Conservation (phyloP, 148 eudicot species). For the Nyssa sinensis region DNA sequence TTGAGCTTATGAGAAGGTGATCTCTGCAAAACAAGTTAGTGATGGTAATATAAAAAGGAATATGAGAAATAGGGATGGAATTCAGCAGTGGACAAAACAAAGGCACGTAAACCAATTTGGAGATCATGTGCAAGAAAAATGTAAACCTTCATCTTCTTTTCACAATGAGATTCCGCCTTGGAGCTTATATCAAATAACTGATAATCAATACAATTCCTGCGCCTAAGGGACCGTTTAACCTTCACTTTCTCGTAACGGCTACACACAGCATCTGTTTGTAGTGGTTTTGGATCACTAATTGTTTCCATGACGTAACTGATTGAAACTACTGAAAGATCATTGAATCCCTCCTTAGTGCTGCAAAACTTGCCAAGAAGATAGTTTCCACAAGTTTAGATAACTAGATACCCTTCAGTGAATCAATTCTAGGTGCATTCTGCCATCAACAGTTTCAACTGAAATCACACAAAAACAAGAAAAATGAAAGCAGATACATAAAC, state of each 20-base stretch:
- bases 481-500: not conserved
- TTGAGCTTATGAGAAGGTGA: not conserved
- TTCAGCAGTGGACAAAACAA: not conserved
- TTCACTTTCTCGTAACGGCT: not conserved
- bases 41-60: not conserved
- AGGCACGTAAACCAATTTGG: not conserved
- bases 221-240: slow-evolving; percentile 9
- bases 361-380: not conserved
- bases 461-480: not conserved
- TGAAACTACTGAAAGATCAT: not conserved
- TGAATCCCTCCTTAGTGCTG: not conserved
- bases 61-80: not conserved
- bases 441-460: not conserved
- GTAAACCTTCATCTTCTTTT: slow-evolving; percentile 19
- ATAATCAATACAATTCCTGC: slow-evolving; percentile 6
- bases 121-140: not conserved
- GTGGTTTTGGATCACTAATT: not conserved
- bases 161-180: not conserved
- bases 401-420: slow-evolving; percentile 1
- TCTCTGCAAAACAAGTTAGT: not conserved
- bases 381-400: not conserved
- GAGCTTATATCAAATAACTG: slow-evolving; percentile 11
- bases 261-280: not conserved
- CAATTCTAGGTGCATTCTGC: not conserved
- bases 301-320: slow-evolving; percentile 5